Base-by-base conservation (phyloP, 768 basidiomycete genomes). In the Pleurotus tuoliensis region DNA sequence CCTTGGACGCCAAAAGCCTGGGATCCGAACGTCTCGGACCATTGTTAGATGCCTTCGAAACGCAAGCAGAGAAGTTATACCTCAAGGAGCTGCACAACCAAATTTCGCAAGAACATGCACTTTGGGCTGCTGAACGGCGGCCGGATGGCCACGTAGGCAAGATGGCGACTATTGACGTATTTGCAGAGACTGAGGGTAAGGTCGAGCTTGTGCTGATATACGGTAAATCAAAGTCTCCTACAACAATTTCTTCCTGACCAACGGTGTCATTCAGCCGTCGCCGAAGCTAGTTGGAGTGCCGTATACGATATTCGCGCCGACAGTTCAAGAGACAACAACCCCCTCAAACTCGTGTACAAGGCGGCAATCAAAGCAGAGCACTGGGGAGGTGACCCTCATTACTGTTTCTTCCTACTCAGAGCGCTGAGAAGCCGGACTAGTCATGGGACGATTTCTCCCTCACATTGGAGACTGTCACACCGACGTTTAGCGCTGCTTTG, bases 231-330 rank as follows among this genome's bases (percentile, higher is more conserved):
- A 5, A 15, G 13, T 45, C n/a, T 25, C 20, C 22, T 15, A 40
- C 46, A 25, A 37, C 34, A 8, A 37, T 30, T 20, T 16, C 41
- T 11, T 47, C 40, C 20, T 46, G 25, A 25, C 9, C 5, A 38
- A 39, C 5, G 7, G 16, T 4, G 30, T 18, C 52, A 15, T 16
- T 18, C 39, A 58, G 61, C 3, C 60, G 60, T 12, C 22, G 13
- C 37, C 15, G 13, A 38, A n/a, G 71, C 70, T 1, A 66, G 54
- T n/a, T 78, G 76, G 75, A 60, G 38, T n/a, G 67, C 76, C 2
- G 59, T 58, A 6, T 77, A 78, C 38, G 73, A 77, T 53, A 65
- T 76, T 39, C 68, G 76, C 1, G 76, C 73, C n/a, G 64, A 75
- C 44, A 76, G 67, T 58, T 58, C 72, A 9, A 57, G 69, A 3